A percentile compares a stretch with the other conserved stretches of the same genome.
Conservation (phyloP, 441 rosid species). For the Mallotus repandus region DNA sequence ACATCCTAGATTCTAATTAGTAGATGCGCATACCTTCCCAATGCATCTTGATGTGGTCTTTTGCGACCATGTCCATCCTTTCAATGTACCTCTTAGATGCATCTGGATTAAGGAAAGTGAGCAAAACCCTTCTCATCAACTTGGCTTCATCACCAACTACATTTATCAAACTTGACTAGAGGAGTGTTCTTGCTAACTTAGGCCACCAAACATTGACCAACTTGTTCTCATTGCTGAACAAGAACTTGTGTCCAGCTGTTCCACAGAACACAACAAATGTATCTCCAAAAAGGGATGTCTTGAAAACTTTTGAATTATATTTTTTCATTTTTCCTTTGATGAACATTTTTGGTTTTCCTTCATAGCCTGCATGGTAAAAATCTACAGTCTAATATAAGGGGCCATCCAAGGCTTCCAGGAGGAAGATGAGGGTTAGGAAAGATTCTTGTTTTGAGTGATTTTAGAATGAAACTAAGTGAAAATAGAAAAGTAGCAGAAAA, state of each 20-base stretch:
- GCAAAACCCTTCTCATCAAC: slow-evolving; percentile 21
- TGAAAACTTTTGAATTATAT: slow-evolving; percentile 24
- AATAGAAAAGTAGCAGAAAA: neutral
- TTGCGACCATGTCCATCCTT: slow-evolving; percentile 27
- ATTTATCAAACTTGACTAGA: slow-evolving; percentile 10
- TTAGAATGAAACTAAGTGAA: neutral
- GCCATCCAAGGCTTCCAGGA: slow-evolving; percentile 34
- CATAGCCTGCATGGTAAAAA: neutral
- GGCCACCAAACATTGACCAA: slow-evolving; percentile 34
- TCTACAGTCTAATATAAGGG: slow-evolving; percentile 23
- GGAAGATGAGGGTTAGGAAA: slow-evolving; percentile 17
- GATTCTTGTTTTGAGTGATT: neutral
- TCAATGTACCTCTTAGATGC: slow-evolving; percentile 12
- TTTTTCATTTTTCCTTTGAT: slow-evolving; percentile 17
- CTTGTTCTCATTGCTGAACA: slow-evolving; percentile 33
- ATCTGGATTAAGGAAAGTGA: slow-evolving; percentile 22
- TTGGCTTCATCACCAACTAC: slow-evolving; percentile 23
- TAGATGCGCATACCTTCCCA: slow-evolving; percentile 25
- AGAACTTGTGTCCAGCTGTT: slow-evolving; percentile 25
- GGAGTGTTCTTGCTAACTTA: slow-evolving; percentile 7
- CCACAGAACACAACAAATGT: slow-evolving; percentile 17
- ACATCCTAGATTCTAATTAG: too few species aligned
- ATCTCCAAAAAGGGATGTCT: slow-evolving; percentile 29
- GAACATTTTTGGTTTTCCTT: slow-evolving; percentile 23
- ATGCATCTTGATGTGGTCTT: slow-evolving; percentile 6